Evolutionary conservation across 495 filamentous ascomycete species (phyloP).

Genomic region (Penicillium herquei): DNA sequence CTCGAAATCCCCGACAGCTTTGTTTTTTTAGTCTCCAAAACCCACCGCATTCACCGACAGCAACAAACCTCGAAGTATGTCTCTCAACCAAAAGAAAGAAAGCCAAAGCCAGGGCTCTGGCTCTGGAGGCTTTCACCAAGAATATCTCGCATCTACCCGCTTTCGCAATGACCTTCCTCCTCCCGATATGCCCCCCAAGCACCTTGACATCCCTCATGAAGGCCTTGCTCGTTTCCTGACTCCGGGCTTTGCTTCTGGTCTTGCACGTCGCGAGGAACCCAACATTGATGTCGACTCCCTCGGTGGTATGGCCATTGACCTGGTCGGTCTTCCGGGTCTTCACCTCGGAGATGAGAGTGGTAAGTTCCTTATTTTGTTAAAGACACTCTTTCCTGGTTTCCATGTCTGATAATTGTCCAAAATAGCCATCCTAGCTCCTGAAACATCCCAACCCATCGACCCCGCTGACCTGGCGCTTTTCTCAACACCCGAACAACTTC

Average conservation of each 20-base stretch:
- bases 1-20: no score
- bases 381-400: not conserved
- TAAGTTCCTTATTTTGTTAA: conserved; percentile 44
- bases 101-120: conserved; percentile 36
- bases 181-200: conserved; percentile 89
- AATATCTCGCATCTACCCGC: conserved; percentile 91
- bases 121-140: conserved; percentile 76
- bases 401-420: conserved; percentile 28
- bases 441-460: conserved; percentile 66
- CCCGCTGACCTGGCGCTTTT: conserved; percentile 80
- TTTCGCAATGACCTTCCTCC: conserved; percentile 94
- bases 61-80: conserved; percentile 10
- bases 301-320: conserved; percentile 93
- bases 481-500: conserved; percentile 73
- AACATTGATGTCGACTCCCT: conserved; percentile 98
- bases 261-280: conserved; percentile 86
- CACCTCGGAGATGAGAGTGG: conserved; percentile 95
- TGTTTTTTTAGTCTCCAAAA: no score
- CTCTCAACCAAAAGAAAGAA: conserved; percentile 41
- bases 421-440: conserved; percentile 70
- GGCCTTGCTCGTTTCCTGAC: conserved; percentile 86
- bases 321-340: conserved; percentile 89
- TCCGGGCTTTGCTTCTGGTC: conserved; percentile 79
- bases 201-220: conserved; percentile 92
- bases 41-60: no score